Conservation (phyloP, 1,139 yeast genomes). For the Debaryomyces sp. region DNA sequence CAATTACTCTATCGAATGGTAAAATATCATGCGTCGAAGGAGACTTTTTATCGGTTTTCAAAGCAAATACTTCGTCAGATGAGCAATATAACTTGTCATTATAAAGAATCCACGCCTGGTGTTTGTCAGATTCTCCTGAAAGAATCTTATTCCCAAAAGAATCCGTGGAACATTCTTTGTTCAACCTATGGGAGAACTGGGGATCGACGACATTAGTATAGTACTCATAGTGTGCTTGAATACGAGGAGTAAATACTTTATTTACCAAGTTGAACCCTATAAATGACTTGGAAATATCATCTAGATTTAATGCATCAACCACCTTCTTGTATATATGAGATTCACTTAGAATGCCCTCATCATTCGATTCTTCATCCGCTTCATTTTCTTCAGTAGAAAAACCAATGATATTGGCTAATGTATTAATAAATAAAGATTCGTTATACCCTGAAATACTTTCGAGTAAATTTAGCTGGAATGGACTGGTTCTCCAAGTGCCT, state of each 20-base stretch:
- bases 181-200: conserved; percentile 18
- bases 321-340: conserved; percentile 40
- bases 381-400: conserved; percentile 25
- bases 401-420: conserved; percentile 41
- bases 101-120: conserved; percentile 54
- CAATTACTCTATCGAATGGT: conserved; percentile 65
- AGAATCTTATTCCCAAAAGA: conserved; percentile 37
- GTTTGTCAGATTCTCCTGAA: conserved; percentile 21
- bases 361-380: conserved; percentile 29
- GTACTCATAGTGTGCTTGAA: conserved; percentile 63
- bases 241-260: conserved; percentile 59
- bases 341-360: conserved; percentile 31
- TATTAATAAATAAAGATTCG: conserved; percentile 50
- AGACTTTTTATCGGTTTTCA: conserved; percentile 45
- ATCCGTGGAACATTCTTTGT: conserved; percentile 31
- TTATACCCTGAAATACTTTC: conserved; percentile 58
- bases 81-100: conserved; percentile 63
- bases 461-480: conserved; percentile 50
- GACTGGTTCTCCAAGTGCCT: conserved; percentile 22
- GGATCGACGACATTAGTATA: conserved; percentile 39
- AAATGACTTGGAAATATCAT: conserved; percentile 25
- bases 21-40: conserved; percentile 21
- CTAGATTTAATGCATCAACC: conserved; percentile 27
- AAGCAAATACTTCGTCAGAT: conserved; percentile 67
- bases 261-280: conserved; percentile 56